Conservation (phyloP, 768 basidiomycete species). For the Auricularia sp. region DNA sequence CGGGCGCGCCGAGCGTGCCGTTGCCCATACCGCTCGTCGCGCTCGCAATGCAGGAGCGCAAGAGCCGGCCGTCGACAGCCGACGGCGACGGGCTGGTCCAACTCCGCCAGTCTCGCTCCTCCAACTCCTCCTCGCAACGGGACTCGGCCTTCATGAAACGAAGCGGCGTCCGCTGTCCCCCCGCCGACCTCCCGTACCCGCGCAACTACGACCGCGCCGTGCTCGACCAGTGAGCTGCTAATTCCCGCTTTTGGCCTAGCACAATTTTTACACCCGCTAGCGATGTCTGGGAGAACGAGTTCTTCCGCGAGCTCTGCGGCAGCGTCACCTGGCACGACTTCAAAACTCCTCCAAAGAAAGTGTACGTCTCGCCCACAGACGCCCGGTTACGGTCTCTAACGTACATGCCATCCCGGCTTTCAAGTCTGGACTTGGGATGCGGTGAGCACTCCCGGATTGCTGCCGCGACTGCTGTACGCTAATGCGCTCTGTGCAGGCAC, state of each 20-base stretch:
- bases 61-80: neutral
- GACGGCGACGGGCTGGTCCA: neutral
- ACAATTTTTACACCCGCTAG: conserved; percentile 23
- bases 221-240: conserved; percentile 50
- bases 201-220: conserved; percentile 52
- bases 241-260: conserved; percentile 5
- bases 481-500: conserved; percentile 32
- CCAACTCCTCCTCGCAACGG: neutral
- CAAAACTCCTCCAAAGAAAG: conserved; percentile 45
- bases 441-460: conserved; percentile 30
- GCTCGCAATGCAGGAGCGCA: neutral
- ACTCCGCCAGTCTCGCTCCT: neutral
- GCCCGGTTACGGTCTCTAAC: neutral
- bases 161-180: neutral
- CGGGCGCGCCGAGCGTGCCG: neutral
- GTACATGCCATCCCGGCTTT: too few relatives aligned
- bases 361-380: conserved; percentile 27
- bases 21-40: neutral
- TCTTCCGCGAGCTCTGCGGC: conserved; percentile 41
- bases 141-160: neutral
- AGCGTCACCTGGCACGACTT: conserved; percentile 60
- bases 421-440: conserved; percentile 61
- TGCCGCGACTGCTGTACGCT: neutral
- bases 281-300: conserved; percentile 59
- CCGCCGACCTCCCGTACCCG: conserved; percentile 47